phyloP scores from a whole-genome alignment of 768 basidiomycete species.

The Fomitopsis serialis region DNA sequence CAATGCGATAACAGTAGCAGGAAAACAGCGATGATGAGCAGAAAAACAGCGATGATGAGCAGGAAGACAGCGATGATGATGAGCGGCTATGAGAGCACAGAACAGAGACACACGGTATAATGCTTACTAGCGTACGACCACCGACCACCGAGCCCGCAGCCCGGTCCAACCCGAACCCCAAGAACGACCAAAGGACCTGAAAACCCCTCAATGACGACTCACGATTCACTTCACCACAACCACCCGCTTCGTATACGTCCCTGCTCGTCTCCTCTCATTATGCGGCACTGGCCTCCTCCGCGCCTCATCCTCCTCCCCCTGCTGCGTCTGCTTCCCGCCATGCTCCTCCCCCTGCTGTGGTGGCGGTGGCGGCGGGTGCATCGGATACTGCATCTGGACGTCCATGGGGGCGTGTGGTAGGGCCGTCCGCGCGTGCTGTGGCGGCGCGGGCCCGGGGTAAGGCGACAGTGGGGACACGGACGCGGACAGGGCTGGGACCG shows the following conservation, averaged over 20 bases:
- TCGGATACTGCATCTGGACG: constrained; percentile 25
- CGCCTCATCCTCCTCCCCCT: constrained; percentile 58
- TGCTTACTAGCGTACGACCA: too few relatives aligned
- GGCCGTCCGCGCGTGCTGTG: constrained; percentile 10
- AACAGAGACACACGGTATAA: too few relatives aligned
- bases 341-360: constrained; percentile 23
- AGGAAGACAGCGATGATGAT: too few relatives aligned
- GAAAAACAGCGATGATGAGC: too few relatives aligned
- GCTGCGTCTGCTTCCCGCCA: constrained; percentile 15
- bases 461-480: not conserved
- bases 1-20: too few relatives aligned
- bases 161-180: too few relatives aligned
- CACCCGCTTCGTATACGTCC: constrained; percentile 74
- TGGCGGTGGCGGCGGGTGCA: constrained; percentile 21
- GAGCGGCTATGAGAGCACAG: too few relatives aligned
- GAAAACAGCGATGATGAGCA: too few relatives aligned
- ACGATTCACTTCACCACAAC: constrained; percentile 34
- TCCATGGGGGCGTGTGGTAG: constrained; percentile 19
- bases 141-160: too few relatives aligned
- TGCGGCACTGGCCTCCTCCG: constrained; percentile 73
- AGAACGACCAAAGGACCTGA: too few relatives aligned
- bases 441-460: constrained; percentile 5
- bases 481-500: not conserved
- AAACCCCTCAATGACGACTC: too few relatives aligned
- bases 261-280: constrained; percentile 68